phyloP scores from a whole-genome alignment of 768 basidiomycete genomes.

The Leccinum truebloodii region DNA sequence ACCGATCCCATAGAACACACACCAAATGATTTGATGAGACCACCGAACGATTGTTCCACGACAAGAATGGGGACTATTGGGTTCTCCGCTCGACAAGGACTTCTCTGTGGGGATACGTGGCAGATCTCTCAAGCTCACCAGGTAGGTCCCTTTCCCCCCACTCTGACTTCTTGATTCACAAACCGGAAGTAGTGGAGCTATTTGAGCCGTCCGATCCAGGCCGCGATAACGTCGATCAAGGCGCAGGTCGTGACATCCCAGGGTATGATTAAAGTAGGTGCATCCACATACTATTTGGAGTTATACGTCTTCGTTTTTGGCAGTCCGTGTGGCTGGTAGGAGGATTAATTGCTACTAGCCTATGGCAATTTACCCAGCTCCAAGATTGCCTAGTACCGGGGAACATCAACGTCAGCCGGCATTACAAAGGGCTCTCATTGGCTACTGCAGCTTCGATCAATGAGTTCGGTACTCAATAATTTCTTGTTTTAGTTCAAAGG shows the following conservation, averaged over 20 bases:
- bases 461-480: slow-evolving; percentile 2
- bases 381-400: slow-evolving; percentile 63
- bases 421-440: slow-evolving; percentile 49
- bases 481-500: slow-evolving; percentile 51
- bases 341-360: slow-evolving; percentile 74
- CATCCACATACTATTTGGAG: neutral
- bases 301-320: slow-evolving; percentile 13
- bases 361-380: slow-evolving; percentile 76
- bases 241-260: slow-evolving; percentile 68
- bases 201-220: slow-evolving; percentile 79
- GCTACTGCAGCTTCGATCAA: slow-evolving; percentile 2
- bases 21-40: slow-evolving; percentile 81
- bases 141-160: slow-evolving; percentile 43
- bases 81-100: slow-evolving; percentile 79
- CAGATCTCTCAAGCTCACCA: slow-evolving; percentile 71
- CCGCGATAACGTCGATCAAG: slow-evolving; percentile 68
- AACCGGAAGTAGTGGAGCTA: slow-evolving; percentile 58
- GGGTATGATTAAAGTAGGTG: slow-evolving; percentile 61
- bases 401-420: slow-evolving; percentile 65
- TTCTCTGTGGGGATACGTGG: slow-evolving; percentile 63
- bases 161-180: slow-evolving; percentile 5
- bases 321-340: slow-evolving; percentile 82
- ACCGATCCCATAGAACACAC: slow-evolving; percentile 71
- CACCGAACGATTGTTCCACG: slow-evolving; percentile 76
- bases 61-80: slow-evolving; percentile 67